These are phyloP conservation scores for Boechera retrofracta DNA, from an alignment of 345 rosid genomes.

Conservation along the genomic window DNA sequence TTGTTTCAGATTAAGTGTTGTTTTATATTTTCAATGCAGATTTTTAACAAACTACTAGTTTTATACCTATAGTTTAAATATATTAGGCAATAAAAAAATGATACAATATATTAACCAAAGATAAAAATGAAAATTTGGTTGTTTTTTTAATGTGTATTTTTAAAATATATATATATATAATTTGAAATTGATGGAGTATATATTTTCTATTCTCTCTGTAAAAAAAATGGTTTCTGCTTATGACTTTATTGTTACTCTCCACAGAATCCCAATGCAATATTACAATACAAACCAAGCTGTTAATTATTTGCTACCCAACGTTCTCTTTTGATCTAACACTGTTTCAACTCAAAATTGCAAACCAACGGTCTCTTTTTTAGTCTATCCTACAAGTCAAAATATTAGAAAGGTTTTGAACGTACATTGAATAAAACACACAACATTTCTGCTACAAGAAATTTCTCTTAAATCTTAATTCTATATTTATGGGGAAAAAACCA, in stretches of 20 bases:
- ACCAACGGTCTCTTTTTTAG: neutral
- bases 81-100: too few species aligned
- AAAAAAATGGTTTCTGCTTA: neutral
- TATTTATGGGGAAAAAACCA: neutral
- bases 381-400: neutral
- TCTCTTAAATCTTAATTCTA: too few species aligned
- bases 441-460: neutral
- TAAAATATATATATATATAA: too few species aligned
- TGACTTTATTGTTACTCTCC: slow-evolving; percentile 17
- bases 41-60: too few species aligned
- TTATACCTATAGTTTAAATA: too few species aligned
- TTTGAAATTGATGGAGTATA: too few species aligned
- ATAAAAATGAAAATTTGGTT: too few species aligned
- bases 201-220: too few species aligned
- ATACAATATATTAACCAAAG: too few species aligned
- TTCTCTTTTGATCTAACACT: neutral
- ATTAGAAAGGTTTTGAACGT: neutral
- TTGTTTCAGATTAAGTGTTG: too few species aligned
- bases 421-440: neutral
- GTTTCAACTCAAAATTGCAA: slow-evolving; percentile 1
- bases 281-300: neutral
- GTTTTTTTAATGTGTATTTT: too few species aligned
- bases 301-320: neutral
- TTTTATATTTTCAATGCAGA: too few species aligned
- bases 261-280: slow-evolving; percentile 29